phyloP scores from a whole-genome alignment of 257 asterid genomes.

The Nicotiana obtusifolia region DNA sequence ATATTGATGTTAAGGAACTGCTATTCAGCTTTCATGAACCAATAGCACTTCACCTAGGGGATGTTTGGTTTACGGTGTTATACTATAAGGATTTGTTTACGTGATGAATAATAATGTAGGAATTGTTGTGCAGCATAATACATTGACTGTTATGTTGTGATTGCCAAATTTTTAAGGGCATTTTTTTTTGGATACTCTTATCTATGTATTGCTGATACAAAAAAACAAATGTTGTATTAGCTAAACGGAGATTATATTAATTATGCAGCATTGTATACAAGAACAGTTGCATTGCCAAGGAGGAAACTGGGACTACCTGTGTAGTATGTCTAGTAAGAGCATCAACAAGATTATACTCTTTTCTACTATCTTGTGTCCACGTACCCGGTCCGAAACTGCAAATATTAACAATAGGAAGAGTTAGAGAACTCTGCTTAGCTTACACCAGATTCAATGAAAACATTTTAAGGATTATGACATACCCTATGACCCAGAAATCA shows the following conservation, averaged over 20 bases:
- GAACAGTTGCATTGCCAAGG: neutral
- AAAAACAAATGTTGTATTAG: too few species aligned
- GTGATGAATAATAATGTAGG: too few species aligned
- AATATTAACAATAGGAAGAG: neutral
- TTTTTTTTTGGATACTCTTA: too few species aligned
- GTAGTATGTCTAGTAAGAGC: constrained; percentile 24
- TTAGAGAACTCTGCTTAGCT: neutral
- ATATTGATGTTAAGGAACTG: neutral
- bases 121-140: too few species aligned
- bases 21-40: neutral
- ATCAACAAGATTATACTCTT: constrained; percentile 20
- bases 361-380: constrained; percentile 18
- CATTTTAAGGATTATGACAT: neutral
- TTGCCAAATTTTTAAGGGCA: too few species aligned
- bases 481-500: constrained; percentile 52
- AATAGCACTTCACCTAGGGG: neutral
- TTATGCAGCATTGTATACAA: neutral
- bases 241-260: too few species aligned
- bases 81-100: too few species aligned
- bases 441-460: neutral
- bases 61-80: too few species aligned
- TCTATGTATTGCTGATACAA: too few species aligned
- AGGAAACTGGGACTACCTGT: constrained; percentile 13
- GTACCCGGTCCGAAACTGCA: constrained; percentile 20
- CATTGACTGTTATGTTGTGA: too few species aligned